A percentile compares a stretch with the other conserved stretches of the same genome.
phyloP scores from a whole-genome alignment of 441 rosid species.

The Eutrema salsugineum region DNA sequence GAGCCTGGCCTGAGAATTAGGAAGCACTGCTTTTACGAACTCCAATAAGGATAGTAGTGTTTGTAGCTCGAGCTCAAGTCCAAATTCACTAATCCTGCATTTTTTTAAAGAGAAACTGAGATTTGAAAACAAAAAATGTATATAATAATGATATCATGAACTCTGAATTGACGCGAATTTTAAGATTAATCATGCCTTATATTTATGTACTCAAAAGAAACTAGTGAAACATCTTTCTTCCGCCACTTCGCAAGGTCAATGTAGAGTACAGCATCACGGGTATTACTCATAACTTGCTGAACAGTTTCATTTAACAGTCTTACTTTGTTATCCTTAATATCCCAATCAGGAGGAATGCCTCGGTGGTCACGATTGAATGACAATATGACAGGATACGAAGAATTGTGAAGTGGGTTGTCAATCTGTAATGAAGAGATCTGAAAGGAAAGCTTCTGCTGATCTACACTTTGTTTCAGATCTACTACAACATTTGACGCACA shows the following conservation, averaged over 20 bases:
- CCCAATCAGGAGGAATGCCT: conserved; percentile 44
- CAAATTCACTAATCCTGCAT: conserved; percentile 80
- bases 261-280: conserved; percentile 56
- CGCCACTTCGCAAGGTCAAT: conserved; percentile 76
- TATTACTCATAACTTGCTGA: conserved; percentile 37
- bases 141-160: background rate
- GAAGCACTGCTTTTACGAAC: conserved; percentile 62
- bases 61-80: conserved; percentile 93
- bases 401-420: conserved; percentile 72
- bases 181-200: conserved; percentile 48
- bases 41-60: conserved; percentile 66
- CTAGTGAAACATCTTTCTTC: conserved; percentile 73
- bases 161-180: conserved; percentile 12
- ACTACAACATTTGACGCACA: conserved; percentile 68
- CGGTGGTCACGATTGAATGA: conserved; percentile 67
- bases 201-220: conserved; percentile 66
- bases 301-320: conserved; percentile 37
- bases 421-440: conserved; percentile 77
- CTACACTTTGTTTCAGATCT: conserved; percentile 73
- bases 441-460: conserved; percentile 78
- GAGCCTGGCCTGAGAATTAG: conserved; percentile 54
- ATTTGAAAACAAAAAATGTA: background rate
- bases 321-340: conserved; percentile 43
- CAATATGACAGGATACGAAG: conserved; percentile 85
- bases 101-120: conserved; percentile 31